Base-by-base conservation (phyloP, 352 stramenopile species). In the Elongisporangium undulatum region DNA sequence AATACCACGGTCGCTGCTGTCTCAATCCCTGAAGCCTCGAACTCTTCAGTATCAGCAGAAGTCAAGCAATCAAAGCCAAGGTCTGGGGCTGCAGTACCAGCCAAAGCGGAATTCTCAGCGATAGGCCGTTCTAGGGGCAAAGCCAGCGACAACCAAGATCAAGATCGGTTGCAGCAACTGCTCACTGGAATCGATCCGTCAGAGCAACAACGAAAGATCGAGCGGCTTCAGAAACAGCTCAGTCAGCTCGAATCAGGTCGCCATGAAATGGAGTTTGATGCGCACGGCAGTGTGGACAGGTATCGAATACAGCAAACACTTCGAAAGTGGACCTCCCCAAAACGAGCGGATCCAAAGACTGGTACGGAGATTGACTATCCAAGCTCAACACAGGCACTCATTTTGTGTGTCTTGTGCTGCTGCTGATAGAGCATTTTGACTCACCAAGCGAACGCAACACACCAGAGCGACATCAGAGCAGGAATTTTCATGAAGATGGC, bases 201-300 rank as follows among this genome's bases (percentile, higher is more conserved):
- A 13, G 63, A 74, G 34, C 74, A 83, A 38, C 66, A 75, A 59
- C 66, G 64, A 21, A 72, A 66, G 16, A 62, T 83, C n/a, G 71
- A 72, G 23, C 65, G 49, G 39, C 60, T 78, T 13, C 63, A 78
- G 56, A 58, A 22, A 19, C 68, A 83, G 20, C 62, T 83, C 2
- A 49, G 63, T 19, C 71, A 74, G 39, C 59, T 66, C 21, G 63
- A 66, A 19, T 59, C 63, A 38, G 66, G 54, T 55, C 69, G 63
- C 19, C 41, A 50, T 29, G 62, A 69, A 2, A 50, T 41, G 62
- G 67, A 2, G 49, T 29, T 50, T 49, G 58, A 29, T 49, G 61
- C 41, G 26, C 10, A 50, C 60, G 34, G 16, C 55, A 62, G 48
- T n/a, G 24, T 7, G 21, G 21, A 56, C 3, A 49, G 1, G 21